Base-by-base conservation (phyloP, 768 basidiomycete genomes). In the Amyloporia xantha region DNA sequence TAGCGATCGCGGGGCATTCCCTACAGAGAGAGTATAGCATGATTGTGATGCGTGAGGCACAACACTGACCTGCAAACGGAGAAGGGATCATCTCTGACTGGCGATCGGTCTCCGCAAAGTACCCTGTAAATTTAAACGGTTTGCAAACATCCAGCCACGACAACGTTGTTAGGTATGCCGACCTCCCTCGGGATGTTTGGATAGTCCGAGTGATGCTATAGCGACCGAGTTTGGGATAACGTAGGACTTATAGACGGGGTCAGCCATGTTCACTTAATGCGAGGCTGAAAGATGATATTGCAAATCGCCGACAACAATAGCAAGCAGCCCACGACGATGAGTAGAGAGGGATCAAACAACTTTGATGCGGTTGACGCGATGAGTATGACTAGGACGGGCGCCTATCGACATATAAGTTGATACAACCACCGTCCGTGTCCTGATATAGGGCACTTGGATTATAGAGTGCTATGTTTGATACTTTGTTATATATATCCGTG, bases 51-150 rank as follows among this genome's bases (percentile, higher is more conserved):
- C 27, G 17, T 15, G 17, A 9, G 19, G 15, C 43, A 11, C 5
- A 13, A 20, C 4, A 20, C 58, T 35, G 46, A 67, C 68, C 58
- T 7, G 68, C 67, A 43, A 63, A 70, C 0, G 68, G 66, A 5
- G 67, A 65, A 2, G 65, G 60, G 12, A 68, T 51, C 25, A 54
- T 33, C 7, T 62, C 59, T 0, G 41, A 33, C 52, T 65, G 60
- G 11, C 63, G 52, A 35, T 67, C 67, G 15, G 70, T 73, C 53
- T 72, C 65, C 0, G 49, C 62, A 50, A 60, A 72, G 44, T 66
- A 71, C 0, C 70, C 70, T 62, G 47, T 47, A 17, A 12, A 12
- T 1, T 35, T 7, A n/a, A 19, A 53, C 17, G 2, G 24, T 44
- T 3, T n/a, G n/a, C 10, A 25, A 26, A 27, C 41, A 28, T 23